Percentiles rank a stretch among this genome's conserved stretches.
Conservation (phyloP, 2,329 filamentous ascomycete genomes). For the Hymenoscyphus repandus region DNA sequence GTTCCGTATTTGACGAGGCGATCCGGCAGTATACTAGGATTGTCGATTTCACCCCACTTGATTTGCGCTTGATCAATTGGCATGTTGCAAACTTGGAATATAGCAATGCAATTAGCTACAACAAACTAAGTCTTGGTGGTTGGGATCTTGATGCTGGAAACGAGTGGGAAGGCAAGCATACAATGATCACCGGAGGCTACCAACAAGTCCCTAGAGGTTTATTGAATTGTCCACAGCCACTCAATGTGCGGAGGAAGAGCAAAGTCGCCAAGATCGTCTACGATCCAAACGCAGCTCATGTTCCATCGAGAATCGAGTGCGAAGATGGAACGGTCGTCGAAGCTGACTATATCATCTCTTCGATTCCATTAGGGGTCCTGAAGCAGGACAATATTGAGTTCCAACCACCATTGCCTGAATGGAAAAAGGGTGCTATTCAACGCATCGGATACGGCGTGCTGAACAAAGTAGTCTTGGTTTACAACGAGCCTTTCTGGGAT, state of each 20-base stretch:
- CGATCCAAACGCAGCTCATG: slow-evolving; percentile 42
- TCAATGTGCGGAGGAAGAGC: slow-evolving; percentile 72
- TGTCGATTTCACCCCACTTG: slow-evolving; percentile 76
- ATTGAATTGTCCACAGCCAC: slow-evolving; percentile 66
- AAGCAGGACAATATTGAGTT: slow-evolving; percentile 82
- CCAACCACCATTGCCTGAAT: slow-evolving; percentile 79
- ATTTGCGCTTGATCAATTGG: slow-evolving; percentile 92
- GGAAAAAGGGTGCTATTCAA: slow-evolving; percentile 75
- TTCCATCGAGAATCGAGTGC: slow-evolving; percentile 61
- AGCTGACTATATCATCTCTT: slow-evolving; percentile 88
- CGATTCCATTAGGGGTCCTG: slow-evolving; percentile 83
- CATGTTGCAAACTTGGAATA: slow-evolving; percentile 98
- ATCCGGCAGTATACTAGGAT: slow-evolving; percentile 81
- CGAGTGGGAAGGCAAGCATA: slow-evolving; percentile 92
- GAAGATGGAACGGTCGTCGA: slow-evolving; percentile 71
- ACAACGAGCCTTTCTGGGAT: slow-evolving; percentile 88
- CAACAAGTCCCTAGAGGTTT: slow-evolving; percentile 88
- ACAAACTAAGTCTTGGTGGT: slow-evolving; percentile 77
- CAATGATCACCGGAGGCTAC: slow-evolving; percentile 90
- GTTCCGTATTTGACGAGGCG: slow-evolving; percentile 88
- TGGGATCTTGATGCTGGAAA: slow-evolving; percentile 99
- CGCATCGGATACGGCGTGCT: slow-evolving; percentile 88
- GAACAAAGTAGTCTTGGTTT: slow-evolving; percentile 93
- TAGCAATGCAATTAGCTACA: slow-evolving; percentile 86
- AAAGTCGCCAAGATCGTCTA: slow-evolving; percentile 67